Evolutionary conservation across 441 rosid species (phyloP), one percentile per base, ranked within the genome.

Genomic region (Bruguiera hainesii): DNA sequence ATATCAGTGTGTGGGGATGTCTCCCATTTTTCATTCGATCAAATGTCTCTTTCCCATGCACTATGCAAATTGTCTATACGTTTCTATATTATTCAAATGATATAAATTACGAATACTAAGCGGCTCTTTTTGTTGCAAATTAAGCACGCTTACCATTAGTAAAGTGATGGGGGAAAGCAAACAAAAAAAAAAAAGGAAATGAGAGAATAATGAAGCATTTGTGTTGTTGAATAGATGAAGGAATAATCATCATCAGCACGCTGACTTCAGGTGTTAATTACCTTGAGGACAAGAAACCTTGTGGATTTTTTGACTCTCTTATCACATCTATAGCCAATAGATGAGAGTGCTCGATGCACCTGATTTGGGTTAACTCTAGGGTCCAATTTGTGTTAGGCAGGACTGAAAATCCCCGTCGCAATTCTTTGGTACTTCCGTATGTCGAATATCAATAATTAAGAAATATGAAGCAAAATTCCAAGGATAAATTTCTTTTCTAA

Each of bases 1-100:
- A 85, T 79, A 74, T 79, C 81, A 74, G 53, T 62, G 60, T 73
- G 84, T 81, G 84, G 83, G 80, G 83, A 81, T 82, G 84, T 84
- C 84, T 82, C 83, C 78, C 77, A 66, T 76, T 63, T 73, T 70
- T 75, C 78, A 67, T 70, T 78, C 76, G 63, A 15, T 64, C 67
- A 62, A 49, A 49, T 61, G n/a, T 69, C 42, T 68, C 50, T 61
- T 56, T 70, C 77, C 72, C 79, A 71, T 83, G 76, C 78, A 82
- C 77, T 76, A 49, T 16, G 39, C 7, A 35, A 71, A 65, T 64
- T 19, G 20, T 56, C 62, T 57, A 21, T 48, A 15, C 42, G 46
- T 56, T 19, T 46, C 37, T 18, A 35, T 50, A 20, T 60, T 21
- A 60, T 19, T 69, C 61, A 63, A 28, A 68, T 35, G n/a, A 52